Evolutionary conservation across 805 yeast species (phyloP), one percentile per base, ranked within the genome.

Genomic region (Jamesozyma gamospora): DNA sequence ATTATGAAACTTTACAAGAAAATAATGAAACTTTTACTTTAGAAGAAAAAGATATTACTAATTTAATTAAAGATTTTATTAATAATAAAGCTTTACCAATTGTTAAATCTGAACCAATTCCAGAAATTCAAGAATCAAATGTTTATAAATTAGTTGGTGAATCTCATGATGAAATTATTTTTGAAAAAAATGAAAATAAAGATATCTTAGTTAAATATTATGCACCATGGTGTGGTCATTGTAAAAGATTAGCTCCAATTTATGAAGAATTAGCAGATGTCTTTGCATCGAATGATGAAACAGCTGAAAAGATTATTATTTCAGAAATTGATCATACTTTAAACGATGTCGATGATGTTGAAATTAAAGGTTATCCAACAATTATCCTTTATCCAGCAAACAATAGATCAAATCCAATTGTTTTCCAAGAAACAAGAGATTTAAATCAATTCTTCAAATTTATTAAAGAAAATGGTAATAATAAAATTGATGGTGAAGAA

Each of bases 211-310:
- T 90, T 41, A 83, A 85, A 67, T 90, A 88, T 67, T 90, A 84
- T 59, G 96, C 96, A 40, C 95, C 95, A 68, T 87, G 96, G 96
- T 88, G 96, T 71, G 95, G 95, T 35, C 95, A 86, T 72, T 87
- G 96, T 71, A 85, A 86, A 72, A 82, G 74, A 65, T 72, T 88
- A 63, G 92, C 92, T 41, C 96, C 96, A 58, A 72, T 70, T 43
- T 90, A 78, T 71, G 95, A 85, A 62, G 92, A 87, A 62, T 74
- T 90, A 49, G 96, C 90, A 40, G 78, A 67, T 36, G 53, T 81
- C 40, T 82, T 71, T 63, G 68, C 66, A 45, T 65, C 71, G 39
- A 76, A 78, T 54, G 55, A 62, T 14, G 66, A 60, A 32, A 69
- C 70, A 37, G 59, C 65, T 34, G 64, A 65, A 35, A 69, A 76